Conservation (phyloP, 352 stramenopile species). For the Phytophthora capsici region DNA sequence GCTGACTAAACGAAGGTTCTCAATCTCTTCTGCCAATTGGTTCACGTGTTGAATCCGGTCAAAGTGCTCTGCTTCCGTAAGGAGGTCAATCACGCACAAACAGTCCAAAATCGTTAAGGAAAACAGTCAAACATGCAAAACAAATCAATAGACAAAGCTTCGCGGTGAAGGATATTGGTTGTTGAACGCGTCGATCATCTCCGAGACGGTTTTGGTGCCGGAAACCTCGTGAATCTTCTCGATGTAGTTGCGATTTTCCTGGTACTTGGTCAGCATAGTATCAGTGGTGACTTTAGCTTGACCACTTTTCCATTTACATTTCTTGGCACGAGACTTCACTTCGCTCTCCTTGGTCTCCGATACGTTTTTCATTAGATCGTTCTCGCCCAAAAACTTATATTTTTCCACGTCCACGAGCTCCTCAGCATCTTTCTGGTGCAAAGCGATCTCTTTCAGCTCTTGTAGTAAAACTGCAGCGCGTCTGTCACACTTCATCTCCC, state of each 20-base stretch:
- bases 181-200: constrained; percentile 89
- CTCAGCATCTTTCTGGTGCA: constrained; percentile 61
- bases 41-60: constrained; percentile 86
- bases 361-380: constrained; percentile 71
- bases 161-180: constrained; percentile 66
- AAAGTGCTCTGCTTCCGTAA: constrained; percentile 78
- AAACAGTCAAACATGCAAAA: neutral
- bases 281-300: constrained; percentile 74
- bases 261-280: constrained; percentile 72
- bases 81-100: constrained; percentile 29
- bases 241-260: constrained; percentile 82
- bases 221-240: constrained; percentile 86
- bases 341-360: constrained; percentile 56
- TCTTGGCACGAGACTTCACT: constrained; percentile 56
- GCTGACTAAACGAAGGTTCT: constrained; percentile 73
- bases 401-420: constrained; percentile 62
- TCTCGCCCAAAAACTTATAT: constrained; percentile 77
- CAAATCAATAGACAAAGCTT: neutral
- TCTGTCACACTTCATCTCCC: constrained; percentile 64
- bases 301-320: constrained; percentile 73
- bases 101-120: constrained; percentile 21
- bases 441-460: constrained; percentile 74
- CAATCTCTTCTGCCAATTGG: constrained; percentile 82
- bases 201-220: constrained; percentile 75
- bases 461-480: constrained; percentile 58